These are phyloP conservation scores for Piedraia hortae DNA, from an alignment of 2,329 filamentous ascomycete genomes.

Conservation along the genomic window DNA sequence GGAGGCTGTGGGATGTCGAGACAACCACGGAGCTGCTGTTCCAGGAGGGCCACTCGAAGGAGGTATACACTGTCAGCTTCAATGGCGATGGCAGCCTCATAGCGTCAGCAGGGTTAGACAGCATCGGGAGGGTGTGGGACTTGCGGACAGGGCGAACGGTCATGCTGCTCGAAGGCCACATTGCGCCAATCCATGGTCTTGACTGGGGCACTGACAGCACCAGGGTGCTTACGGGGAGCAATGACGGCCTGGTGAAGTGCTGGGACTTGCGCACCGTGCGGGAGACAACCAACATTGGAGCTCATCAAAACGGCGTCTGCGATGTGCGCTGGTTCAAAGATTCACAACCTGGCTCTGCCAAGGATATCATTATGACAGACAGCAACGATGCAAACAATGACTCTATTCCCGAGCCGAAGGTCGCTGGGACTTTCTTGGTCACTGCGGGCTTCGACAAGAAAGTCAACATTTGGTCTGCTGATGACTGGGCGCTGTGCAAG, in stretches of 20 bases:
- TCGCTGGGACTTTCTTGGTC: slow-evolving; percentile 74
- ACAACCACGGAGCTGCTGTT: slow-evolving; percentile 59
- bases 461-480: slow-evolving; percentile 83
- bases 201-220: slow-evolving; percentile 85
- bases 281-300: slow-evolving; percentile 59
- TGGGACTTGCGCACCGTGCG: slow-evolving; percentile 88
- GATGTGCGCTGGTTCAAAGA: slow-evolving; percentile 86
- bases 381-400: slow-evolving; percentile 5
- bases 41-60: slow-evolving; percentile 83
- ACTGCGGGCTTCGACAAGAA: slow-evolving; percentile 81
- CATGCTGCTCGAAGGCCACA: slow-evolving; percentile 83
- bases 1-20: slow-evolving; percentile 84
- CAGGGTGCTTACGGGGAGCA: slow-evolving; percentile 74
- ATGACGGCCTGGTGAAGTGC: slow-evolving; percentile 88
- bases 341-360: slow-evolving; percentile 60
- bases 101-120: slow-evolving; percentile 79
- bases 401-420: slow-evolving; percentile 30
- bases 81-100: slow-evolving; percentile 75
- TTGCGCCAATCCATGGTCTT: slow-evolving; percentile 74
- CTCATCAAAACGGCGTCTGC: slow-evolving; percentile 72
- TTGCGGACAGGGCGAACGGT: slow-evolving; percentile 72
- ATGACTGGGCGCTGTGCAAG: slow-evolving; percentile 82
- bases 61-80: slow-evolving; percentile 74
- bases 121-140: slow-evolving; percentile 89
- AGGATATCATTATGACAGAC: slow-evolving; percentile 11